A percentile compares a stretch with the other conserved stretches of the same genome.
phyloP scores from a whole-genome alignment of 2,329 filamentous ascomycete genomes.

The Penicillium oxalicum region DNA sequence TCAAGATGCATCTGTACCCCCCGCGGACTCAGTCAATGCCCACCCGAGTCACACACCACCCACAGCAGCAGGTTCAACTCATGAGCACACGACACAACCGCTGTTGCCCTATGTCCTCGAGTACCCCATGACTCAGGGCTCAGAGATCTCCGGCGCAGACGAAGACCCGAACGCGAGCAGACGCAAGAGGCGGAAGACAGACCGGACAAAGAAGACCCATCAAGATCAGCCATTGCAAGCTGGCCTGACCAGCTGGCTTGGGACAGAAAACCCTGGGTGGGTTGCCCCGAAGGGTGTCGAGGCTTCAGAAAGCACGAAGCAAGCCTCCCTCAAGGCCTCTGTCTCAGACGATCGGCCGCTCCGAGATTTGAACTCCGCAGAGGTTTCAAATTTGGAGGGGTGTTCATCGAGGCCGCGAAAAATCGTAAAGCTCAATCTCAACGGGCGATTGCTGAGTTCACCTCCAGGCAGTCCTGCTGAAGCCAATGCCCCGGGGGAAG shows the following conservation, averaged over 20 bases:
- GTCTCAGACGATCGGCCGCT: not conserved
- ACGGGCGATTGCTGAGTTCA: constrained; percentile 41
- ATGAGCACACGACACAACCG: not conserved
- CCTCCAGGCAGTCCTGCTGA: constrained; percentile 23
- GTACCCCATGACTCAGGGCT: not conserved
- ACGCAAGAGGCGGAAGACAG: constrained; percentile 34
- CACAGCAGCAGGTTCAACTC: not conserved
- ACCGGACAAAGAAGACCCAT: constrained; percentile 11
- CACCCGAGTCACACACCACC: not conserved
- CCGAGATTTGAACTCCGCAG: not conserved
- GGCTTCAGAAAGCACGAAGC: not conserved
- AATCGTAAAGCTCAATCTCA: constrained; percentile 37
- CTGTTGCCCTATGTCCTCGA: not conserved
- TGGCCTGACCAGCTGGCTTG: constrained; percentile 16
- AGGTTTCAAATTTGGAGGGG: not conserved
- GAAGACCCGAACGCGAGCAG: constrained; percentile 30
- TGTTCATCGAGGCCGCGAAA: constrained; percentile 47
- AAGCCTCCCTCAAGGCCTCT: not conserved
- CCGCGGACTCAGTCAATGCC: not conserved
- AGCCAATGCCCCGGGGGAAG: constrained; percentile 14
- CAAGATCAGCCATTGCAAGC: constrained; percentile 4
- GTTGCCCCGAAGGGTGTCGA: not conserved
- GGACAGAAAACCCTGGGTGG: not conserved
- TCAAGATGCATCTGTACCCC: not conserved
- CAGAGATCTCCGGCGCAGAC: constrained; percentile 6